phyloP scores from a whole-genome alignment of 208 protist genomes.

The Blastocrithidia nonstop region DNA sequence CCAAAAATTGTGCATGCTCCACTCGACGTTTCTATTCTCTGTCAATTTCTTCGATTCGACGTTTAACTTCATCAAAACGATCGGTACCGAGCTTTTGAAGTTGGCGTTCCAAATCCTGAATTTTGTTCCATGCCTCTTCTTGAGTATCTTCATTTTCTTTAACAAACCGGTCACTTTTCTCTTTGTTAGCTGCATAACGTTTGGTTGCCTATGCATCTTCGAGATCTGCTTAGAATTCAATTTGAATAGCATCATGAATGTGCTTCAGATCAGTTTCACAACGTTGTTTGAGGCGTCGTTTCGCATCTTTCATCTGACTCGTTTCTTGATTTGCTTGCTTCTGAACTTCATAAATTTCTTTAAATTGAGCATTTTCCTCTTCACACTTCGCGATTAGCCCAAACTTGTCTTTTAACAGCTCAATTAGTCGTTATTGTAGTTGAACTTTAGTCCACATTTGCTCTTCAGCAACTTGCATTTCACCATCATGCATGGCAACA shows the following conservation, averaged over 20 bases:
- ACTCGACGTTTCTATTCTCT: conserved; percentile 67
- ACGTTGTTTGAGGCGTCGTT: conserved; percentile 57
- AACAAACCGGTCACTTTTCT: conserved; percentile 50
- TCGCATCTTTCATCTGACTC: conserved; percentile 65
- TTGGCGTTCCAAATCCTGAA: conserved; percentile 64
- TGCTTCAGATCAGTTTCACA: conserved; percentile 59
- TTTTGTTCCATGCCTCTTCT: conserved; percentile 63
- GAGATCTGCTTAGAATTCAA: conserved; percentile 59
- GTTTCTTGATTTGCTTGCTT: conserved; percentile 64
- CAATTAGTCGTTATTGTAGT: conserved; percentile 64
- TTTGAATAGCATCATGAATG: conserved; percentile 67
- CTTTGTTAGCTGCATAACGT: conserved; percentile 52
- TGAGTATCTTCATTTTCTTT: conserved; percentile 58
- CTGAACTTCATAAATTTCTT: conserved; percentile 65
- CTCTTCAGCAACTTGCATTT: conserved; percentile 76
- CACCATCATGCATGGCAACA: conserved; percentile 61
- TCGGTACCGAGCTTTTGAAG: conserved; percentile 63
- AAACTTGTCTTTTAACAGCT: conserved; percentile 70
- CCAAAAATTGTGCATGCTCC: conserved; percentile 69
- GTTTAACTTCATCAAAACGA: conserved; percentile 74
- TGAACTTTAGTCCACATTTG: conserved; percentile 75
- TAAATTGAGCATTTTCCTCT: conserved; percentile 63
- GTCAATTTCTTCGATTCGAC: conserved; percentile 70
- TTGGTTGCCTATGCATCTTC: conserved; percentile 67
- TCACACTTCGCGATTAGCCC: conserved; percentile 48